phyloP scores from a whole-genome alignment of 768 basidiomycete genomes.

The Suillus luteus region DNA sequence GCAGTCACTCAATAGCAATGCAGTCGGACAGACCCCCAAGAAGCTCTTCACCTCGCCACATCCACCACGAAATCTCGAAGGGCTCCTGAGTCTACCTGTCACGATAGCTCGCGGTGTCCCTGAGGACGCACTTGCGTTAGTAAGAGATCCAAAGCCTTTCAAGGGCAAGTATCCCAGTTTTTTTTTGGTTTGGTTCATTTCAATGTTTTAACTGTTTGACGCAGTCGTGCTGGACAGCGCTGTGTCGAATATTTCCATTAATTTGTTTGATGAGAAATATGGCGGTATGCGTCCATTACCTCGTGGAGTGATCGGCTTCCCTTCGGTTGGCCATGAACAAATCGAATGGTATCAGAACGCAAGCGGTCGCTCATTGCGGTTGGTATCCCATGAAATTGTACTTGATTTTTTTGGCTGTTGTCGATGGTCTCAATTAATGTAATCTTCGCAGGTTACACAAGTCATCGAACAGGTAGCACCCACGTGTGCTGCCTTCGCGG shows the following conservation, averaged over 20 bases:
- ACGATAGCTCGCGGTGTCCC: conserved; percentile 75
- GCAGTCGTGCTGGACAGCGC: conserved; percentile 42
- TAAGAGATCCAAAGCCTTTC: conserved; percentile 55
- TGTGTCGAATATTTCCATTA: conserved; percentile 51
- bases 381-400: conserved; percentile 66
- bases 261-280: conserved; percentile 40
- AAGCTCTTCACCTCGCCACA: conserved; percentile 81
- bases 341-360: conserved; percentile 60
- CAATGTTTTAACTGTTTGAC: conserved; percentile 15
- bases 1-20: not conserved
- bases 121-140: conserved; percentile 76
- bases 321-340: conserved; percentile 64
- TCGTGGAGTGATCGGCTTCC: conserved; percentile 56
- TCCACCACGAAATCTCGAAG: conserved; percentile 72
- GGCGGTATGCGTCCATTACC: conserved; percentile 65
- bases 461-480: conserved; percentile 74
- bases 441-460: conserved; percentile 58
- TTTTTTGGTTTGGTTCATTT: not conserved
- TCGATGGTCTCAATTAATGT: conserved; percentile 5
- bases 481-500: conserved; percentile 78
- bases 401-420: conserved; percentile 3
- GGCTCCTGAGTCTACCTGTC: conserved; percentile 70
- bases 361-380: conserved; percentile 53
- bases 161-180: conserved; percentile 45
- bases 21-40: conserved; percentile 90